Conservation (phyloP, 2,329 filamentous ascomycete species). For the Sporothrix pallida region DNA sequence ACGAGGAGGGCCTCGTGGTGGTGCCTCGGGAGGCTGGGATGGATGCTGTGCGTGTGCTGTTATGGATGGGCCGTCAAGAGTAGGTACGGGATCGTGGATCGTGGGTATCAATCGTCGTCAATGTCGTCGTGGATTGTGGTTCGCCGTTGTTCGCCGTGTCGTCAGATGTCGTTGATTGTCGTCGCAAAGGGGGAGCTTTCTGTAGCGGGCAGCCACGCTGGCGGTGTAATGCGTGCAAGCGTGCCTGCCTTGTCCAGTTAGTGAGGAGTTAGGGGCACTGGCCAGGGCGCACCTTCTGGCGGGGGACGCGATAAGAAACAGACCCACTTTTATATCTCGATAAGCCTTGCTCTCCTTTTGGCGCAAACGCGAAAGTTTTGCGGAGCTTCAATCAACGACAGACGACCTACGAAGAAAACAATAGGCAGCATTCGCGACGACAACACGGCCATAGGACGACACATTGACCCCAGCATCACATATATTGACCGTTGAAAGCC, state of each 20-base stretch:
- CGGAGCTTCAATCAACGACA: slow-evolving; percentile 32
- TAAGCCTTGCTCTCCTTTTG: slow-evolving; percentile 27
- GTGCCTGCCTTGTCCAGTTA: background rate
- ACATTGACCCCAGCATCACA: too few relatives aligned
- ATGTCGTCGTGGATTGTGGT: slow-evolving; percentile 13
- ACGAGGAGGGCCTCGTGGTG: background rate
- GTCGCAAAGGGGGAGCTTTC: background rate
- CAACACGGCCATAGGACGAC: background rate
- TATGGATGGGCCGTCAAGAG: background rate
- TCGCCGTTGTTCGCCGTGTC: slow-evolving; percentile 18
- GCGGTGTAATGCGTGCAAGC: slow-evolving; percentile 17
- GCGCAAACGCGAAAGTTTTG: slow-evolving; percentile 30
- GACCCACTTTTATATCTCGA: slow-evolving; percentile 30
- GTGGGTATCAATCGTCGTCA: background rate
- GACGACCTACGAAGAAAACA: too few relatives aligned
- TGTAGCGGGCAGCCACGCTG: background rate
- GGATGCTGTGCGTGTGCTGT: background rate
- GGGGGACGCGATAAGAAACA: slow-evolving; percentile 26
- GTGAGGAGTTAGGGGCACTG: slow-evolving; percentile 22
- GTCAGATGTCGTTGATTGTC: background rate
- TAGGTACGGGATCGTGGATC: background rate
- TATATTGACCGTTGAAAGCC: too few relatives aligned
- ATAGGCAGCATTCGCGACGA: background rate
- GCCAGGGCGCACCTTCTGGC: slow-evolving; percentile 3
- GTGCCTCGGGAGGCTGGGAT: background rate